phyloP scores from a whole-genome alignment of 1,139 yeast species.

The Yamadazyma dendronema region DNA sequence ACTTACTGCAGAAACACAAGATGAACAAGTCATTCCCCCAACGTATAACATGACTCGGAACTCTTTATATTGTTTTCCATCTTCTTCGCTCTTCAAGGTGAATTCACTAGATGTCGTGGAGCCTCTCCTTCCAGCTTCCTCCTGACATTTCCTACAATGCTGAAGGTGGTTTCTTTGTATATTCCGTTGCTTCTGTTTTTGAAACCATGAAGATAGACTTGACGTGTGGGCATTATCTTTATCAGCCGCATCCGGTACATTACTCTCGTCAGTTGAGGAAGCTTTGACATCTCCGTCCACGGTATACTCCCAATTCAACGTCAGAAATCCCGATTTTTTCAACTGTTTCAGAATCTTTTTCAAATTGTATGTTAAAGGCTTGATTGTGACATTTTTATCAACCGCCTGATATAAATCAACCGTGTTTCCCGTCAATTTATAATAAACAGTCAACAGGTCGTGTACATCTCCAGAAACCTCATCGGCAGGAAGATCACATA shows the following conservation, averaged over 20 bases:
- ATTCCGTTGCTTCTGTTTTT: constrained; percentile 11
- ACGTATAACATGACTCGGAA: constrained; percentile 53
- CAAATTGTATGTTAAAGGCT: constrained; percentile 5
- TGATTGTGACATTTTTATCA: background rate
- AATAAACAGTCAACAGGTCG: constrained; percentile 20
- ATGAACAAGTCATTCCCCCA: constrained; percentile 66
- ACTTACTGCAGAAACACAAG: constrained; percentile 52
- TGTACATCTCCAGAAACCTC: constrained; percentile 4
- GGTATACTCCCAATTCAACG: constrained; percentile 33
- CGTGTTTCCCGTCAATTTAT: constrained; percentile 2
- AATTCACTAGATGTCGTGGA: constrained; percentile 6
- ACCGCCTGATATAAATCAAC: constrained; percentile 3
- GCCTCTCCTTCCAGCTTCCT: constrained; percentile 10
- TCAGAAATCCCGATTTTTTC: constrained; percentile 29
- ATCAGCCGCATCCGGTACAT: background rate
- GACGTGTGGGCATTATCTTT: constrained; percentile 8
- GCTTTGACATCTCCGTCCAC: constrained; percentile 19
- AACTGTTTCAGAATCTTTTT: constrained; percentile 26
- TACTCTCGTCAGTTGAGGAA: constrained; percentile 9
- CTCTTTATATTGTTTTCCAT: constrained; percentile 22
- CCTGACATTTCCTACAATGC: constrained; percentile 32
- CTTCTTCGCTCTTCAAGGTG: constrained; percentile 30
- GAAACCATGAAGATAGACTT: constrained; percentile 13
- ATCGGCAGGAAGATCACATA: constrained; percentile 6
- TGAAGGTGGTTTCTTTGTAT: constrained; percentile 24